phyloP scores from a whole-genome alignment of 495 filamentous ascomycete species.

The Friedmanniomyces simplex region DNA sequence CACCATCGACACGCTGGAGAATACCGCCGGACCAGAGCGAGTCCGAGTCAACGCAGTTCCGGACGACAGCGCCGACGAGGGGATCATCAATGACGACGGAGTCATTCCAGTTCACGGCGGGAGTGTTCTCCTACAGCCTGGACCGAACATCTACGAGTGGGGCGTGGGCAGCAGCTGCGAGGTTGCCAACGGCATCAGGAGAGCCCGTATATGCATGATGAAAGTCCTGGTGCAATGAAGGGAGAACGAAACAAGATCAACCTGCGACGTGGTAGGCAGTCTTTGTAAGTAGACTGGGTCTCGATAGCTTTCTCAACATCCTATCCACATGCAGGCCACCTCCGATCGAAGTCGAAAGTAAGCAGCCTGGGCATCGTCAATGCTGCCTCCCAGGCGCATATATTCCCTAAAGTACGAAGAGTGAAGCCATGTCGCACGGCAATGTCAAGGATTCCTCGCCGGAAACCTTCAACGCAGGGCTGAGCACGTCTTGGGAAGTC shows the following conservation, averaged over 20 bases:
- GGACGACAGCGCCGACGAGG: background rate
- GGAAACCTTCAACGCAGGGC: background rate
- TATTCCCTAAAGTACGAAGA: background rate
- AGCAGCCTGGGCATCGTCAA: background rate
- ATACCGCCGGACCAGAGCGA: background rate
- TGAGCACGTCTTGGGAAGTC: too few relatives aligned
- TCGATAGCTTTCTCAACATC: background rate
- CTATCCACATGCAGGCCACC: background rate
- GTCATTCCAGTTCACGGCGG: background rate
- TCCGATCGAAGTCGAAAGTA: background rate
- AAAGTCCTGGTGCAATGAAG: background rate
- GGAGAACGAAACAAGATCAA: background rate
- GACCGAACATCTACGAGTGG: background rate
- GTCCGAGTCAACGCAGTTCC: background rate
- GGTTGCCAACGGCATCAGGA: background rate
- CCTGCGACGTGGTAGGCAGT: too few relatives aligned
- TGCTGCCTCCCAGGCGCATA: too few relatives aligned
- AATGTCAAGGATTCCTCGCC: background rate
- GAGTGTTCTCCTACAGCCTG: background rate
- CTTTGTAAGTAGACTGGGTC: background rate
- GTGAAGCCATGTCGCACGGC: background rate
- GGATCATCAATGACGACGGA: background rate
- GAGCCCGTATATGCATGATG: background rate
- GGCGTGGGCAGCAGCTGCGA: background rate
- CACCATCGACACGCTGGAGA: too few relatives aligned